These are phyloP conservation scores for Rhynchospora tenuis DNA, from an alignment of 176 grass and related monocot species.

Conservation along the genomic window DNA sequence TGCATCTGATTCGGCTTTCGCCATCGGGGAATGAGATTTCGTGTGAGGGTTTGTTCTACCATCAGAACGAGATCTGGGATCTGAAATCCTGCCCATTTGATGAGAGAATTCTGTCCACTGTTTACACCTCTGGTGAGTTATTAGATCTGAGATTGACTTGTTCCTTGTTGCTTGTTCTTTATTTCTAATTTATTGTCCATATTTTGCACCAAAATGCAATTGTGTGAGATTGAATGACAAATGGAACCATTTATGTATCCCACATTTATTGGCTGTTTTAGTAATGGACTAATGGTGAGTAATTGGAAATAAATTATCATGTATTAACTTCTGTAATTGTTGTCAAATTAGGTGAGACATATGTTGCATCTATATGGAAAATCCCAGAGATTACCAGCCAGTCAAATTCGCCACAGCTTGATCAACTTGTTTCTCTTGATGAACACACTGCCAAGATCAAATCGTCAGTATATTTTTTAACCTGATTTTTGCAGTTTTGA, in stretches of 20 bases:
- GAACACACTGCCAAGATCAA: slow-evolving; percentile 65
- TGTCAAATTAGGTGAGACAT: slow-evolving; percentile 57
- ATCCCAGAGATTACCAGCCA: slow-evolving; percentile 65
- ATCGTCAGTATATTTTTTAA: slow-evolving; percentile 39
- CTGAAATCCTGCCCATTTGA: slow-evolving; percentile 95
- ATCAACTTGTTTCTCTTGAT: slow-evolving; percentile 53
- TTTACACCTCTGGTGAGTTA: slow-evolving; percentile 80
- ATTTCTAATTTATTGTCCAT: not conserved
- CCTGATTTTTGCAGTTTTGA: not conserved
- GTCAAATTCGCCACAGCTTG: slow-evolving; percentile 73
- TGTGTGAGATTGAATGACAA: not conserved
- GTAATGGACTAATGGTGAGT: not conserved
- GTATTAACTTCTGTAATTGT: slow-evolving; percentile 22
- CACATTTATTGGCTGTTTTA: not conserved
- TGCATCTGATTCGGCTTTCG: slow-evolving; percentile 88
- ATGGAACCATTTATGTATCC: not conserved
- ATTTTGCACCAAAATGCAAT: not conserved
- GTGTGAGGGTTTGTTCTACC: slow-evolving; percentile 94
- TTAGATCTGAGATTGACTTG: not conserved
- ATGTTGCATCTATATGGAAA: slow-evolving; percentile 82
- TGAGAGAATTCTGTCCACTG: slow-evolving; percentile 79
- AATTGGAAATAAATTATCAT: not conserved
- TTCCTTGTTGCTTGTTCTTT: not conserved
- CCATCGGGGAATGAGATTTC: slow-evolving; percentile 65
- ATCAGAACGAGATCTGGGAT: slow-evolving; percentile 99